Conservation (phyloP, 129 eudicot genomes). For the Flaveria robusta region DNA sequence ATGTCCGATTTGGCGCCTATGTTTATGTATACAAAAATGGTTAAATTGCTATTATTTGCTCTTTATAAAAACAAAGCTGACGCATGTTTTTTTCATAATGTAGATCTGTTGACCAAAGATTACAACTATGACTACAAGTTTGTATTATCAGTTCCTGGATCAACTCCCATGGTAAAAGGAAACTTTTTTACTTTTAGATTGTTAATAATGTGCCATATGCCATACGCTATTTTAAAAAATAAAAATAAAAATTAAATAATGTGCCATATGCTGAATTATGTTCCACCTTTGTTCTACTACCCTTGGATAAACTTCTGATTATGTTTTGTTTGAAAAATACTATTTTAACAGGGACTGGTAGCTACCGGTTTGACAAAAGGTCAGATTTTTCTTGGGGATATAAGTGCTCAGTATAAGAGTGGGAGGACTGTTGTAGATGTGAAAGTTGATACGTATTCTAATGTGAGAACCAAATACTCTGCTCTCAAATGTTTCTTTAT, state of each 20-base stretch:
- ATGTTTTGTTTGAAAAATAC: background rate
- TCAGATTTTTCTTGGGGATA: conserved; percentile 77
- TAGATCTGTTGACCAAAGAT: conserved; percentile 90
- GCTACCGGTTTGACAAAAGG: conserved; percentile 87
- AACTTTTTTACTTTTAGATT: background rate
- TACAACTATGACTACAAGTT: conserved; percentile 96
- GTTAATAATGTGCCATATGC: conserved; percentile 6
- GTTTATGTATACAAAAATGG: background rate
- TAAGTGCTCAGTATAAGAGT: conserved; percentile 71
- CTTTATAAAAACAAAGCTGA: background rate
- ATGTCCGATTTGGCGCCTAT: background rate
- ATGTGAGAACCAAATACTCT: conserved; percentile 50
- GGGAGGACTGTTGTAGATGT: conserved; percentile 79
- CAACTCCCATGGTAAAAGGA: conserved; percentile 64
- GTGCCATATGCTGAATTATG: background rate
- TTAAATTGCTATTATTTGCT: background rate
- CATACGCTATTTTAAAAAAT: too few relatives aligned
- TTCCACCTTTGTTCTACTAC: background rate
- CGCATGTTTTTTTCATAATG: conserved; percentile 18
- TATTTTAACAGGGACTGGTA: conserved; percentile 63
- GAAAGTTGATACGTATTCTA: conserved; percentile 88
- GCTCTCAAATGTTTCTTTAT: background rate
- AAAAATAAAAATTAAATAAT: too few relatives aligned
- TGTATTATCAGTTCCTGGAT: conserved; percentile 70
- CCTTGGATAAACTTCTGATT: conserved; percentile 3